Evolutionary conservation across 352 stramenopile genomes (phyloP).

Genomic region (Aphanomyces astaci): DNA sequence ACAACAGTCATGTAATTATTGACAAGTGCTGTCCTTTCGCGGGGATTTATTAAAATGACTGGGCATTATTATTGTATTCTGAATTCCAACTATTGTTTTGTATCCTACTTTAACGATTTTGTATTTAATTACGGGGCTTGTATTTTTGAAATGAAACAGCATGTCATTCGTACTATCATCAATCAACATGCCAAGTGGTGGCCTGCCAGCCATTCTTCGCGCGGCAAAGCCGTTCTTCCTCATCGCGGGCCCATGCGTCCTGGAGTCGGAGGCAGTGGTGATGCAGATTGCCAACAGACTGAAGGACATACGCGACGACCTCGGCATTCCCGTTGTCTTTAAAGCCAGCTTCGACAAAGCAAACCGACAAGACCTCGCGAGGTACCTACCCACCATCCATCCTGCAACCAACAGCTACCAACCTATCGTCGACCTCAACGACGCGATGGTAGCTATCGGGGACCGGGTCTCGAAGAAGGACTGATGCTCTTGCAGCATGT

Average conservation of each 20-base stretch:
- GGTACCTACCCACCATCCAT: slow-evolving; percentile 17
- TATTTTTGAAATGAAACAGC: too few relatives aligned
- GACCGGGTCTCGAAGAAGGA: slow-evolving; percentile 56
- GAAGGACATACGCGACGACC: slow-evolving; percentile 36
- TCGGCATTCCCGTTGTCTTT: slow-evolving; percentile 77
- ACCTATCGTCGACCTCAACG: too few relatives aligned
- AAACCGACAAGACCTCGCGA: slow-evolving; percentile 71
- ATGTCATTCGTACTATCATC: too few relatives aligned
- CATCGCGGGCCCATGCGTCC: slow-evolving; percentile 71
- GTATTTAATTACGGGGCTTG: background rate
- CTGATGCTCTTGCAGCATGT: slow-evolving; percentile 68
- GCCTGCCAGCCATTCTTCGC: slow-evolving; percentile 47
- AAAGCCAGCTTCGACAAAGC: slow-evolving; percentile 88
- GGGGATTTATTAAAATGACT: background rate
- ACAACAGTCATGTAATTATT: background rate
- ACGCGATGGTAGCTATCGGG: slow-evolving; percentile 58
- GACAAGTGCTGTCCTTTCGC: too few relatives aligned
- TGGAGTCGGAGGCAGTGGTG: slow-evolving; percentile 61
- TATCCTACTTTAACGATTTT: background rate
- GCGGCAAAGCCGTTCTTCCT: slow-evolving; percentile 70
- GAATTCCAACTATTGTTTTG: background rate
- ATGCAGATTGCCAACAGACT: slow-evolving; percentile 63
- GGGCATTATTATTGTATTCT: background rate
- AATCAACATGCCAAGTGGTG: background rate
- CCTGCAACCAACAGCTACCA: background rate